Evolutionary conservation across 2,329 filamentous ascomycete species (phyloP), one percentile per base, ranked within the genome.

Genomic region (Lasiodiplodia theobromae): DNA sequence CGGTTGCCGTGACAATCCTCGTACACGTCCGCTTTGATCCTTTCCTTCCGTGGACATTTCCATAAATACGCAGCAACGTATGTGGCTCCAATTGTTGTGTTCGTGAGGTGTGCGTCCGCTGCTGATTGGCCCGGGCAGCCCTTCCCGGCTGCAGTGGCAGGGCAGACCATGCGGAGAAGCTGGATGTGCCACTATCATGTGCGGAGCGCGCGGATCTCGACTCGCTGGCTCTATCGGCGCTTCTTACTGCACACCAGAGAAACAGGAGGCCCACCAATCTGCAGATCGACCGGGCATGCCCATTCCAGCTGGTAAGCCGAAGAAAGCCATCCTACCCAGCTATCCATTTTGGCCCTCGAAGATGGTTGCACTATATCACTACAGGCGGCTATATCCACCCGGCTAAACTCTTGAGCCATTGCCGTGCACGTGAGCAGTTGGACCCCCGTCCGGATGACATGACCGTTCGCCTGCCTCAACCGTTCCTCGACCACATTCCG

Each of bases 91-190:
- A 28, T 63, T 63, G 58, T 34, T 63, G 58, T 31, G 44, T 51
- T 63, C 37, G 58, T 37, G 58, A 49, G 57, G 58, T 51, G 58
- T 34, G 58, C 58, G 14, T 28, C 58, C 18, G 40, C 18, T 37
- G 25, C 58, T 51, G 58, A 63, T 63, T 63, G 58, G 58, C 5
- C 58, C 25, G 58, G 58, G 14, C 25, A 16, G 51, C 34, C 40
- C 34, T 12, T 21, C 14, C 58, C 58, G 58, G 58, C 58, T 63
- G 58, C 58, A 51, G 58, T 63, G 58, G 58, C 58, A 63, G 58
- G 58, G 58, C 44, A 49, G 58, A 25, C 58, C 58, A 63, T 63
- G 58, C 58, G 58, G 58, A 63, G 58, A 63, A 63, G 57, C 23
- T 63, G 58, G 44, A 51, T 51, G 44, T 28, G 44, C 58, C 40